Conservation (phyloP, 1,284 basidiomycete species). For the Pisolithus thermaeus region DNA sequence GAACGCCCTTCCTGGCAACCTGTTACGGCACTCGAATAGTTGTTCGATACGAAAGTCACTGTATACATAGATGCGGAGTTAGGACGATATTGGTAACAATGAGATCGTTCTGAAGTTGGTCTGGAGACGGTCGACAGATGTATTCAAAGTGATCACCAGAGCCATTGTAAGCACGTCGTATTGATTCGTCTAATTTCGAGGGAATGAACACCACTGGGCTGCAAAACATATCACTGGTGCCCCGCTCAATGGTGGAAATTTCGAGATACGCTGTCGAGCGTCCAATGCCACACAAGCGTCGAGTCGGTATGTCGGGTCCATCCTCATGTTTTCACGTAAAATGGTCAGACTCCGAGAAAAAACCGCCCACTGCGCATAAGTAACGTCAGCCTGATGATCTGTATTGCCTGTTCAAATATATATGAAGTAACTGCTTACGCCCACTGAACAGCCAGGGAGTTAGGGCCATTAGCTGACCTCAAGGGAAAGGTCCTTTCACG, state of each 20-base stretch:
- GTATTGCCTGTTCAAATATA: too few species aligned
- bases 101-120: slow-evolving; percentile 39
- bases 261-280: too few species aligned
- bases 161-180: slow-evolving; percentile 30
- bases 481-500: slow-evolving; percentile 54
- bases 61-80: slow-evolving; percentile 44
- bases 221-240: slow-evolving; percentile 14
- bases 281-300: too few species aligned
- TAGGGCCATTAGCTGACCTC: slow-evolving; percentile 51
- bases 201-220: slow-evolving; percentile 22
- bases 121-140: slow-evolving; percentile 39
- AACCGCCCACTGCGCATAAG: too few species aligned
- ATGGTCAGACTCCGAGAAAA: too few species aligned
- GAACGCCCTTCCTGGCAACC: neutral
- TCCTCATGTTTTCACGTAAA: too few species aligned
- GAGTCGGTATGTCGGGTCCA: too few species aligned
- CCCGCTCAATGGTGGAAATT: too few species aligned
- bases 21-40: slow-evolving; percentile 6
- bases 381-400: too few species aligned
- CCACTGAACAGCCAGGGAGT: slow-evolving; percentile 28
- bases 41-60: slow-evolving; percentile 34
- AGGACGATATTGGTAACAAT: slow-evolving; percentile 35
- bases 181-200: slow-evolving; percentile 45
- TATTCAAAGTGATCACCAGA: slow-evolving; percentile 38
- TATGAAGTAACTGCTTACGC: slow-evolving; percentile 1